Evolutionary conservation across 371 early-diverging fungal genomes (phyloP).

Genomic region (Syncephalastrum racemosum): DNA sequence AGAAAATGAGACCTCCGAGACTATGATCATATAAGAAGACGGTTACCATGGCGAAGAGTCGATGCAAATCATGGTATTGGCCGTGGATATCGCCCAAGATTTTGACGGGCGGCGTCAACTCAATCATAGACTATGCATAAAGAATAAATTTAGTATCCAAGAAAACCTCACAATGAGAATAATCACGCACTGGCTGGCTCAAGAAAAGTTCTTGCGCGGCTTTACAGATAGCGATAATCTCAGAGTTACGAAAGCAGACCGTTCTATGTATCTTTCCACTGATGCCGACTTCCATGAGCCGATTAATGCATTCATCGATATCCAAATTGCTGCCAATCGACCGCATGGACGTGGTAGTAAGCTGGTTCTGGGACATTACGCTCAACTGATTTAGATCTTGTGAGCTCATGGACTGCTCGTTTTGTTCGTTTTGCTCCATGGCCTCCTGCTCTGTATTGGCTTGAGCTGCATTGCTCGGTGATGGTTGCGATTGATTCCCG

Average conservation of each 20-base stretch:
- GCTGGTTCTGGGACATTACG: slow-evolving; percentile 37
- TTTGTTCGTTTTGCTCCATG: background rate
- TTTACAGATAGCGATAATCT: slow-evolving; percentile 90
- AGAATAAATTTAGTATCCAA: background rate
- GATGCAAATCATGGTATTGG: slow-evolving; percentile 89
- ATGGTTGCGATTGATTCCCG: slow-evolving; percentile 16
- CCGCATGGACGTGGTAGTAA: slow-evolving; percentile 44
- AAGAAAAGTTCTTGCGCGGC: slow-evolving; percentile 89
- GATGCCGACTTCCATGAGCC: slow-evolving; percentile 76
- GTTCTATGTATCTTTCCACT: slow-evolving; percentile 71
- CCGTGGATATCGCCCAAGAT: slow-evolving; percentile 97
- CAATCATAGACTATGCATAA: slow-evolving; percentile 69
- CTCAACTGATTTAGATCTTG: slow-evolving; percentile 39
- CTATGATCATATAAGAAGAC: background rate
- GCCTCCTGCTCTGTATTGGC: slow-evolving; percentile 2
- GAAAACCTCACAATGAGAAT: background rate
- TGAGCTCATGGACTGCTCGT: slow-evolving; percentile 7
- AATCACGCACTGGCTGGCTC: slow-evolving; percentile 74
- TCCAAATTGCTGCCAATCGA: slow-evolving; percentile 59
- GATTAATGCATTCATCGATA: slow-evolving; percentile 86
- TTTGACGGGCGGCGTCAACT: slow-evolving; percentile 94
- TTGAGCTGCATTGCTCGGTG: slow-evolving; percentile 9
- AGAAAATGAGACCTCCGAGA: background rate
- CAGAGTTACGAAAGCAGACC: slow-evolving; percentile 78
- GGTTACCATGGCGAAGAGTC: slow-evolving; percentile 81